Evolutionary conservation across 306 rosid species (phyloP), one percentile per base, ranked within the genome.

Genomic region (Fagus crenata): DNA sequence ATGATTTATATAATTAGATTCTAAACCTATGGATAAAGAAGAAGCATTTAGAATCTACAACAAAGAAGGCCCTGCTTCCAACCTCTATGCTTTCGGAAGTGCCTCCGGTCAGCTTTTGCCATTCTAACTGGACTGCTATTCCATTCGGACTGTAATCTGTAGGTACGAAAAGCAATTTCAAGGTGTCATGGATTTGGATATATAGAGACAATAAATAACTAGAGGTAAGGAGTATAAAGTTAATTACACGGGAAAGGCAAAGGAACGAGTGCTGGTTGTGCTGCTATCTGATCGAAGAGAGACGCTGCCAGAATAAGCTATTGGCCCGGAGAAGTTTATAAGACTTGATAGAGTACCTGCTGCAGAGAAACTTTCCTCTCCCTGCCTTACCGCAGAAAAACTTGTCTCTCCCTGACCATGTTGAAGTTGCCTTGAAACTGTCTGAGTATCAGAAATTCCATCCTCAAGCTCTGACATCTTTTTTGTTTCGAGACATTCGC

Each of bases 231-330:
- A 40, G 77, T 75, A 28, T 67, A 18, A 8, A 1, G 13, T 82
- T 1, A 82, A 80, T 36, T 85, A 92, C 99, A 91, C 43, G 0
- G 99, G 99, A 78, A 96, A 96, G 51, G 99, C 99, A 33, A 96
- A 96, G 60, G 99, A 96, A 6, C 97, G 96, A 0, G 97, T 88
- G 96, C 99, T 96, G 6, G 97, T 90, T 7, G 97, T 86, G 87
- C 99, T 96, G 91, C 99, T 91, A 42, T 96, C 99, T 0, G 99
- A 96, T 68, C 99, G 90, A 67, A 84, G 90, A 68, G 99, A 96
- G 74, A 96, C 76, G 78, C 93, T 96, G 55, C 97, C 99, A 0
- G 98, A 95, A 82, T 89, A 89, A 42, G 92, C 86, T 72, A 91
- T 80, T 0, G 89, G 88, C 17, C 92, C 97, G 0, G 97, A 85